Evolutionary conservation across 2,329 filamentous ascomycete genomes (phyloP).

Genomic region (Mariannaea sp.): DNA sequence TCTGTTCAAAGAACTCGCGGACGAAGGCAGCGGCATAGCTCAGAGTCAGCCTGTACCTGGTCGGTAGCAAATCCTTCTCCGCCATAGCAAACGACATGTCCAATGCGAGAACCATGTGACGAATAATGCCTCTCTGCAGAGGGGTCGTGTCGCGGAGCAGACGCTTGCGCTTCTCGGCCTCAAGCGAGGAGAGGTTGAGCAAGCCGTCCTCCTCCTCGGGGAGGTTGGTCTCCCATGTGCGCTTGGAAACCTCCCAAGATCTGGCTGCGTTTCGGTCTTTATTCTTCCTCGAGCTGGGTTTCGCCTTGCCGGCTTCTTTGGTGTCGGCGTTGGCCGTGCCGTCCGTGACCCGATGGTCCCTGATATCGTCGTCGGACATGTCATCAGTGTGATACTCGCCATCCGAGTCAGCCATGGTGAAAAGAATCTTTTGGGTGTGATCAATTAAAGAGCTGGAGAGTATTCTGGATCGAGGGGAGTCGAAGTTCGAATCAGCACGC

Average conservation of each 20-base stretch:
- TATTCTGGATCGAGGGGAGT: neutral
- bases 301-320: constrained; percentile 38
- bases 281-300: constrained; percentile 39
- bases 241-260: constrained; percentile 69
- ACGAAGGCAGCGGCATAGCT: constrained; percentile 87
- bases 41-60: constrained; percentile 79
- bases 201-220: constrained; percentile 75
- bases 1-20: constrained; percentile 95
- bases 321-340: constrained; percentile 43
- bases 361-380: constrained; percentile 68
- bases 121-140: constrained; percentile 93
- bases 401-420: constrained; percentile 71
- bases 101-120: constrained; percentile 88
- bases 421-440: neutral
- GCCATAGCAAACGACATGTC: constrained; percentile 94
- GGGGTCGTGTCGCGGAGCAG: constrained; percentile 93
- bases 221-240: constrained; percentile 74
- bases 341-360: constrained; percentile 53
- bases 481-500: neutral
- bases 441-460: neutral
- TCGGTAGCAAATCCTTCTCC: constrained; percentile 93
- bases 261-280: constrained; percentile 52
- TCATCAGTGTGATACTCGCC: constrained; percentile 69
- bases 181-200: constrained; percentile 76
- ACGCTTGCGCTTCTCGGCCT: constrained; percentile 80